Evolutionary conservation across 495 filamentous ascomycete species (phyloP), one percentile per base, ranked within the genome.

Genomic region (Penicillium manginii): DNA sequence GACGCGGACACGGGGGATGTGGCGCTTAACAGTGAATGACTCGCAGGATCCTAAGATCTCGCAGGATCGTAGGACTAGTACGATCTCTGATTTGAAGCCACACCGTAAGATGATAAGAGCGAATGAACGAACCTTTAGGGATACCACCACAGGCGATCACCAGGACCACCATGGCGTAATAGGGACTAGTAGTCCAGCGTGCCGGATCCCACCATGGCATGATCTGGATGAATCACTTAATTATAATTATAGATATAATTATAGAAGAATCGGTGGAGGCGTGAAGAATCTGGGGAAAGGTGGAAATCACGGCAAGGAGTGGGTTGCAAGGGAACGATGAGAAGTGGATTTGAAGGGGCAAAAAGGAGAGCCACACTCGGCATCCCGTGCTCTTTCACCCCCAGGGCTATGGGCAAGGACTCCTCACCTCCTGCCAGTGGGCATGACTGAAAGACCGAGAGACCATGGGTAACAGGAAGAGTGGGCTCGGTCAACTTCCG

Each of bases 101-200:
- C 7, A 43, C 7, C 2, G 40, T 17, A 18, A 19, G 17, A 19
- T 8, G n/a, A 18, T n/a, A 18, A 43, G 40, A 43, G 17, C 17
- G n/a, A 19, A 43, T 43, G 33, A 45, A 49, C 50, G 21, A 53
- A 78, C 78, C 78, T 70, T 80, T 79, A 5, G 76, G 74, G 47
- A 78, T 80, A 55, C 71, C 66, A 6, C 78, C 75, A 51, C 75
- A 77, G 1, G 76, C 75, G 14, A 78, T 73, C 42, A 74, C 68
- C 40, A 69, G 52, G 52, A 80, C 65, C 18, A 78, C 70, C 23
- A 77, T 62, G 35, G 73, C 71, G 63, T 72, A 78, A 55, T 69
- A 78, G 10, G 74, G 73, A 64, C 62, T 71, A 18, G 73, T 77
- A 48, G 67, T 67, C 70, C 75, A 76, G 49, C 73, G 66, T n/a